Base-by-base conservation (phyloP, 495 filamentous ascomycete genomes). In the Tuber brumale region DNA sequence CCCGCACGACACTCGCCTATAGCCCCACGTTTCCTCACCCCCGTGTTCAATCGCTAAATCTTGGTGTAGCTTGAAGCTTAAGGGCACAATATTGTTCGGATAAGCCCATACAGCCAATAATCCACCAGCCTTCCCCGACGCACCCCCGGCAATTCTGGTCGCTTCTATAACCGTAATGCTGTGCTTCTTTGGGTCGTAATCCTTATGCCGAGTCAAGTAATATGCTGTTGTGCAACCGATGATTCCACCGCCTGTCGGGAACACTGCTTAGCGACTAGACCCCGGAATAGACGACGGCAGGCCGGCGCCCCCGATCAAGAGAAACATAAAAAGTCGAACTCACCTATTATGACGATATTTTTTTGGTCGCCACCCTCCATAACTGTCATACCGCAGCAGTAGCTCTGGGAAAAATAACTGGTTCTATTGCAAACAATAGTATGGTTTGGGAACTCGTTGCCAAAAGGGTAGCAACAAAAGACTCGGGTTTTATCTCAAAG, bases 221-320 rank as follows among this genome's bases (percentile, higher is more conserved):
- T 99, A 99, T 72, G 95, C 95, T 21, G 93, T 93, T 74, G 93
- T 95, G 84, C 91, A 92, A 80, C 95, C 95, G 81, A 99, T 97
- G 74, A 99, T 94, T 82, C 95, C 95, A 80, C 95, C 95, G 79
- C 95, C 95, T 94, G 74, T 43, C 75, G 76, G 37, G 35, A 21
- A 46, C 45, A 45, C 72, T 39, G 73, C 71, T 74, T 42, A 81
- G 74, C 61, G 70, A 74, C 6, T 45, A 44, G 21, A 31, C 9
- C 18, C 21, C 27, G 27, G 66, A 75, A 35, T 43, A n/a, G 46
- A 23, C 27, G n/a, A 12, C 42, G 61, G 39, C n/a, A 71, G 37
- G 42, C 35, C 41, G 35, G 51, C 27, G 23, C 44, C 51, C 35
- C 43, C 27, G 72, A 72, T 31, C 6, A 77, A 42, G 39, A 35